Base-by-base conservation (phyloP, 495 filamentous ascomycete species). In the Choiromyces venosus region DNA sequence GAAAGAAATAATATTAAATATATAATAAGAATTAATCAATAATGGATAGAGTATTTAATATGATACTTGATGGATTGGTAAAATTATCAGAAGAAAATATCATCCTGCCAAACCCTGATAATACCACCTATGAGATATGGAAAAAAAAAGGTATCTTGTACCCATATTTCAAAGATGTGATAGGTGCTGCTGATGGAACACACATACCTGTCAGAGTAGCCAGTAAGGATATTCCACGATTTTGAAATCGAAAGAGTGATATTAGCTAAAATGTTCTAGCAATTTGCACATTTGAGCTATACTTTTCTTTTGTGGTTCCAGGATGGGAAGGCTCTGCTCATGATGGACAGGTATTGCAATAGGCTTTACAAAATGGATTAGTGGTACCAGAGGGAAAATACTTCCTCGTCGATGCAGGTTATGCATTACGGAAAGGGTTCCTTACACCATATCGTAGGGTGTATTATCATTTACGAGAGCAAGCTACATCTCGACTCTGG, bases 181-280 rank as follows among this genome's bases (percentile, higher is more conserved):
- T 77, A 65, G 69, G 76, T 3, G 76, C 75, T 38, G 19, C 70
- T 21, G 70, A 78, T 66, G 69, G 76, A 52, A 78, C 75, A 66
- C 76, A 78, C 66, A 73, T 78, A n/a, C 6, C 16, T 5, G 68
- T 44, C 1, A 42, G 67, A 18, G 56, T 78, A 42, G 1, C 3
- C 14, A 3, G 5, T 14, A 18, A 40, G 21, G 16, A 68, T 35
- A 46, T 69, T 1, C 16, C 35, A 44, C 44, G 21, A 7, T 68
- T 65, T 37, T 6, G 68, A 29, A 77, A 76, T 69, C 21, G 73
- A 38, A 74, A 76, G 35, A 6, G 71, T 36, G 6, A 40, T 61
- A 35, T 69, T 25, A 74, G 64, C 2, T 71, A 76, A 36, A 76
- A 76, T 67, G 65, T 76, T 5, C 39, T 74, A 61, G 65, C 39